phyloP scores from a whole-genome alignment of 192 early-diverging fungal species.

The Coemansia sp. region DNA sequence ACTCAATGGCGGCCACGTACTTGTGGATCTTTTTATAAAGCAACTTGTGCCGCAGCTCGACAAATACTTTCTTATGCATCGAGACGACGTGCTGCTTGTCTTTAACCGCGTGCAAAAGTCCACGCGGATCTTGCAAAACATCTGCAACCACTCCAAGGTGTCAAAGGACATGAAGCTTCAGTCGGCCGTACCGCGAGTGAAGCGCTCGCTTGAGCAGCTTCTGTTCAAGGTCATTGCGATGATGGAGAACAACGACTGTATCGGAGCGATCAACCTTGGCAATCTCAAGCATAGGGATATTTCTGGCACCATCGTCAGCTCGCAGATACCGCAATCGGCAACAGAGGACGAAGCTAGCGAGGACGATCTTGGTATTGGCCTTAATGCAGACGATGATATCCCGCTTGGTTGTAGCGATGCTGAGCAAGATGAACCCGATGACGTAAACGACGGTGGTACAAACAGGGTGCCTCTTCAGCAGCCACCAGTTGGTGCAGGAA shows the following conservation, averaged over 20 bases:
- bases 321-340: constrained; percentile 56
- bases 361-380: neutral
- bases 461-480: neutral
- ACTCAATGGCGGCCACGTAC: constrained; percentile 27
- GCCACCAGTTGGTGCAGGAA: neutral
- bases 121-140: constrained; percentile 58
- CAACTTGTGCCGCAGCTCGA: constrained; percentile 34
- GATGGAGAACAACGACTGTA: constrained; percentile 67
- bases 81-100: constrained; percentile 22
- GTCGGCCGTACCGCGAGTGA: constrained; percentile 65
- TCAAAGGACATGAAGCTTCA: constrained; percentile 63
- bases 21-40: constrained; percentile 41
- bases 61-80: constrained; percentile 28
- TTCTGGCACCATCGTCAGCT: constrained; percentile 65
- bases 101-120: constrained; percentile 45
- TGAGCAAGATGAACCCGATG: neutral
- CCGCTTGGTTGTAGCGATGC: neutral
- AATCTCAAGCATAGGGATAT: constrained; percentile 76
- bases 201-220: constrained; percentile 69
- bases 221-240: constrained; percentile 74
- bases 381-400: neutral
- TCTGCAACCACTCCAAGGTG: constrained; percentile 78
- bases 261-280: constrained; percentile 53
- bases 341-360: constrained; percentile 19
- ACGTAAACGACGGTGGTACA: neutral